Percentiles rank a stretch among this genome's conserved stretches.
These are phyloP conservation scores for Blastobotrys capitulatus DNA, from an alignment of 1,139 yeast species.

Conservation along the genomic window DNA sequence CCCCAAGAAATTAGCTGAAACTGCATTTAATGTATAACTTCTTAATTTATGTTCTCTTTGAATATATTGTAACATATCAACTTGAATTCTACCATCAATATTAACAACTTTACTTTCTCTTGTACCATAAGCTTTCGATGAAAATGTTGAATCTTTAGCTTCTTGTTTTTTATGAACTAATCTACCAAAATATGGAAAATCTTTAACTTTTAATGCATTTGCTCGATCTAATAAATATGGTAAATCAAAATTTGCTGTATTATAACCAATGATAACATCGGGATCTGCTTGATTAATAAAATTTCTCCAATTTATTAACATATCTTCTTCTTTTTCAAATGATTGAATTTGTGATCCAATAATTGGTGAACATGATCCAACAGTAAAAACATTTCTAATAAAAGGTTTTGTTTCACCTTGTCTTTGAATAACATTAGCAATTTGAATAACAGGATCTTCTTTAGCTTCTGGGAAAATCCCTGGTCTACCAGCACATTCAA, in stretches of 20 bases:
- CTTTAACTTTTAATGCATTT: conserved; percentile 54
- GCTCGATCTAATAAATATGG: conserved; percentile 93
- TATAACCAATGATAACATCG: conserved; percentile 95
- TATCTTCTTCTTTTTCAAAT: conserved; percentile 67
- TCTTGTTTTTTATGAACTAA: conserved; percentile 64
- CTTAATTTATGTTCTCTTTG: conserved; percentile 94
- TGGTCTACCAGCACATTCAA: conserved; percentile 97
- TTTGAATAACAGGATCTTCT: conserved; percentile 90
- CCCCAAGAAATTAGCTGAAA: conserved; percentile 86
- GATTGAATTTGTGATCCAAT: conserved; percentile 90
- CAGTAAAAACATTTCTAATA: conserved; percentile 90
- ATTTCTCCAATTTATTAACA: conserved; percentile 81
- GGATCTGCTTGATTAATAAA: conserved; percentile 84
- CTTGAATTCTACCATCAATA: conserved; percentile 93
- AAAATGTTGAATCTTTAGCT: conserved; percentile 73
- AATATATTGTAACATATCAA: conserved; percentile 86
- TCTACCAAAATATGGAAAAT: conserved; percentile 87
- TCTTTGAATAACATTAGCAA: conserved; percentile 85
- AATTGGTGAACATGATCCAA: conserved; percentile 84
- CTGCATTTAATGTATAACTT: conserved; percentile 92
- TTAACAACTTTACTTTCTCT: conserved; percentile 88
- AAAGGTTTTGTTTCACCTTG: conserved; percentile 83
- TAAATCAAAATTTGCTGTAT: conserved; percentile 88
- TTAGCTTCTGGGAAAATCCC: conserved; percentile 96
- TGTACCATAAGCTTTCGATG: conserved; percentile 95